A percentile compares a stretch with the other conserved stretches of the same genome.
These are phyloP conservation scores for Penicillium tannophilum DNA, from an alignment of 495 filamentous ascomycete species.

Conservation along the genomic window DNA sequence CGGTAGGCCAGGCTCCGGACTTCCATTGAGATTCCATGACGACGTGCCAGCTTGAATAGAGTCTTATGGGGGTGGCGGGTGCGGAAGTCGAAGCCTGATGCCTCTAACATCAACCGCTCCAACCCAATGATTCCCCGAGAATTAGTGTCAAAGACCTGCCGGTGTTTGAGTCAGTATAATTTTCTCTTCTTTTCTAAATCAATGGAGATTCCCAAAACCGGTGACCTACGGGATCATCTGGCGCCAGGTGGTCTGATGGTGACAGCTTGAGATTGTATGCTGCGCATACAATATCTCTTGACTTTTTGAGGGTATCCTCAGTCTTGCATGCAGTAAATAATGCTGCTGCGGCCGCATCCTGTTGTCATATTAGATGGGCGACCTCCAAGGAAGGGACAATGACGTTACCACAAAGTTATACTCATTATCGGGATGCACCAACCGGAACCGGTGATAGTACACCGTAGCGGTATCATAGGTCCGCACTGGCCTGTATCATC, in stretches of 20 bases:
- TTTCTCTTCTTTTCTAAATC: background rate
- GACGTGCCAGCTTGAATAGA: constrained; percentile 70
- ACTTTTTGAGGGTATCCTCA: constrained; percentile 97
- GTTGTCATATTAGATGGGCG: constrained; percentile 17
- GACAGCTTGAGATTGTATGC: constrained; percentile 79
- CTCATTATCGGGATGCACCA: constrained; percentile 72
- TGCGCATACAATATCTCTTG: constrained; percentile 86
- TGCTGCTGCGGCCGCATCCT: constrained; percentile 85
- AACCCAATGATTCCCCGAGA: constrained; percentile 81
- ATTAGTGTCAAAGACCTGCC: constrained; percentile 73
- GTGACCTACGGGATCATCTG: constrained; percentile 72
- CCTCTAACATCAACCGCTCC: constrained; percentile 92
- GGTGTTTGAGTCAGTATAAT: constrained; percentile 4
- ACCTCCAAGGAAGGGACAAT: background rate
- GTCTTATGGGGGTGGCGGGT: constrained; percentile 83
- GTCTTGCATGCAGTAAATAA: constrained; percentile 95
- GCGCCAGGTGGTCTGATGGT: constrained; percentile 70
- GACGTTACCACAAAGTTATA: constrained; percentile 58
- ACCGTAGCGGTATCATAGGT: constrained; percentile 83
- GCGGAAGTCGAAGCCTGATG: constrained; percentile 91
- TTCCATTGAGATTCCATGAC: constrained; percentile 48
- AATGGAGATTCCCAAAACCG: background rate
- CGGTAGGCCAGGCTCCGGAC: constrained; percentile 70
- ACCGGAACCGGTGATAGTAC: constrained; percentile 87
- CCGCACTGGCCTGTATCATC: constrained; percentile 62